phyloP scores from a whole-genome alignment of 139 green algal species.

The Chlorella sp. region DNA sequence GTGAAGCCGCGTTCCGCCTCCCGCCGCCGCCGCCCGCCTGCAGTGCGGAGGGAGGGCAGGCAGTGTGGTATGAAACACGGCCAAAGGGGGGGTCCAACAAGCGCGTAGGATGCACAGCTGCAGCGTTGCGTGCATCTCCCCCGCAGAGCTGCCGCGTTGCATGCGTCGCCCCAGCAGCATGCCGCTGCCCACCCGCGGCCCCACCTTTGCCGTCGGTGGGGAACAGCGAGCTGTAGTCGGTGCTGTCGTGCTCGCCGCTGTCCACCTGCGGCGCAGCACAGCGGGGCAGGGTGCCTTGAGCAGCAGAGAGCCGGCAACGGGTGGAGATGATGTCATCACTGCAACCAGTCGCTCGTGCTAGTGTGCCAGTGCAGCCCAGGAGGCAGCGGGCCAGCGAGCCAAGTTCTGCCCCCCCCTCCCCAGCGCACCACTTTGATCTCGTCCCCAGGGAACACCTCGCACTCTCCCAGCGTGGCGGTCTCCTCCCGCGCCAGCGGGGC shows the following conservation, averaged over 20 bases:
- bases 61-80: neutral
- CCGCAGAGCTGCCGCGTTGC: too few relatives aligned
- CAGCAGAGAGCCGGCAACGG: too few relatives aligned
- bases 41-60: neutral
- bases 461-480: slow-evolving; percentile 27
- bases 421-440: slow-evolving; percentile 51
- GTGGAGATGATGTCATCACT: too few relatives aligned
- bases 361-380: too few relatives aligned
- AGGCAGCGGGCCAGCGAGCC: neutral
- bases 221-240: slow-evolving; percentile 19
- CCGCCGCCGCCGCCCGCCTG: slow-evolving; percentile 13
- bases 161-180: too few relatives aligned
- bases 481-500: slow-evolving; percentile 27
- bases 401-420: neutral
- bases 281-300: neutral
- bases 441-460: slow-evolving; percentile 60
- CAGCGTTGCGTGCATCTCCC: too few relatives aligned
- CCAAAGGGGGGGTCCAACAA: too few relatives aligned
- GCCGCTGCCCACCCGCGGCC: too few relatives aligned
- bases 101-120: too few relatives aligned
- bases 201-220: neutral
- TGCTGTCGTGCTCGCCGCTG: slow-evolving; percentile 37
- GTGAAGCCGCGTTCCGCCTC: slow-evolving; percentile 42
- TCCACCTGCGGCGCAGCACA: slow-evolving; percentile 28
- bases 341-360: too few relatives aligned